These are phyloP conservation scores for Cyclanthera cordifolia DNA, from an alignment of 306 rosid genomes.

Conservation along the genomic window DNA sequence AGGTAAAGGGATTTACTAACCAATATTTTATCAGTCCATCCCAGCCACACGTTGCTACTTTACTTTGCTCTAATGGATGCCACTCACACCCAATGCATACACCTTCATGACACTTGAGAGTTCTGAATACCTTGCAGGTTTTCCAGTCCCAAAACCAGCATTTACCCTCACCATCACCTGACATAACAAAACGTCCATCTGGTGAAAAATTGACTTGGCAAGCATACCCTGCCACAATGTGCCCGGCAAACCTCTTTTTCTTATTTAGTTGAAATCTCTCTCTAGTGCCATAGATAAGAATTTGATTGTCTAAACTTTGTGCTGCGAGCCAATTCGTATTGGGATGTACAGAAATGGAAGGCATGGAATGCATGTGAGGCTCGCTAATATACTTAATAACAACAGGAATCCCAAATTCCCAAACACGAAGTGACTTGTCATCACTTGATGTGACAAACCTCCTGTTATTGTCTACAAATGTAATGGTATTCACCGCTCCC, in stretches of 20 bases:
- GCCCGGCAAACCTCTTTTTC: slow-evolving; percentile 94
- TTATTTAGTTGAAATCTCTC: slow-evolving; percentile 98
- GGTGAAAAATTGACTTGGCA: slow-evolving; percentile 93
- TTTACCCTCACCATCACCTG: slow-evolving; percentile 89
- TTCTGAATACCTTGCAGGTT: slow-evolving; percentile 91
- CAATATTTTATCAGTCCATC: no score
- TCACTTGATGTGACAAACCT: slow-evolving; percentile 97
- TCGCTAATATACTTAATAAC: slow-evolving; percentile 93
- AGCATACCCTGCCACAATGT: slow-evolving; percentile 87
- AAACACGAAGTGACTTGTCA: slow-evolving; percentile 84
- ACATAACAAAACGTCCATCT: slow-evolving; percentile 89
- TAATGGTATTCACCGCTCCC: slow-evolving; percentile 95
- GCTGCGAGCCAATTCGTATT: slow-evolving; percentile 91
- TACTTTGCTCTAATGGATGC: slow-evolving; percentile 97
- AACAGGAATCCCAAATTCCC: slow-evolving; percentile 98
- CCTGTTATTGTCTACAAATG: slow-evolving; percentile 91
- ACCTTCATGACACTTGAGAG: slow-evolving; percentile 84
- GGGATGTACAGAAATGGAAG: slow-evolving; percentile 85
- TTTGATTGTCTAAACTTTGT: slow-evolving; percentile 96
- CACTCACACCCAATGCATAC: slow-evolving; percentile 85
- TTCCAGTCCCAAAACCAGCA: slow-evolving; percentile 99
- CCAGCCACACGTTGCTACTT: slow-evolving; percentile 39
- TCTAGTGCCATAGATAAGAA: slow-evolving; percentile 86
- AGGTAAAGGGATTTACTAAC: slow-evolving; percentile 14
- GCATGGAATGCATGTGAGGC: slow-evolving; percentile 99